Evolutionary conservation across 2,329 filamentous ascomycete species (phyloP).

Genomic region (Ophiostoma australiae): DNA sequence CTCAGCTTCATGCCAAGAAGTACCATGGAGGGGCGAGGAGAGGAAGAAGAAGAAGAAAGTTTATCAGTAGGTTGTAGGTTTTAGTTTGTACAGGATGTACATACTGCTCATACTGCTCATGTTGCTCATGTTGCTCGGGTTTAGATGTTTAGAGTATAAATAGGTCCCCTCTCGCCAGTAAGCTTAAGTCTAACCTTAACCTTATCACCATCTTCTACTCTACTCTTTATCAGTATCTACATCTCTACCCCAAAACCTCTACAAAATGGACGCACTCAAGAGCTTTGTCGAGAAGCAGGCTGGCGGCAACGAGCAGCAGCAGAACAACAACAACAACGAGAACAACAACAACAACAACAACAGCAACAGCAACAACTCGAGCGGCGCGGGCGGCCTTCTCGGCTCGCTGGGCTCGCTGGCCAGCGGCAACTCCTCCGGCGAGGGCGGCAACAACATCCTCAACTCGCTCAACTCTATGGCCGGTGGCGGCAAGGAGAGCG

Average conservation of each 20-base stretch:
- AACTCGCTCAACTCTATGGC: conserved; percentile 58
- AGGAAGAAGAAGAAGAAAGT: background rate
- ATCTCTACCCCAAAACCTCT: background rate
- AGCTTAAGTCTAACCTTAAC: background rate
- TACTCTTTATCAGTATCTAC: background rate
- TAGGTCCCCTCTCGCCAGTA: background rate
- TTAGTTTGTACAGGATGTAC: no score
- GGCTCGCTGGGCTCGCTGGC: conserved; percentile 59
- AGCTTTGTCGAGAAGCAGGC: conserved; percentile 39
- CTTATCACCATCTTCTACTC: background rate
- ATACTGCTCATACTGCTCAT: background rate
- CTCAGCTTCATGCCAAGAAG: conserved; percentile 8
- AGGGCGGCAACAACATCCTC: conserved; percentile 67
- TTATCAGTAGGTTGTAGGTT: no score
- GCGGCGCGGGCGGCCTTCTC: conserved; percentile 33
- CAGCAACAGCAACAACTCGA: conserved; percentile 30
- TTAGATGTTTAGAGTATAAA: background rate
- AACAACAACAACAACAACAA: conserved; percentile 36
- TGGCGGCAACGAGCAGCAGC: conserved; percentile 27
- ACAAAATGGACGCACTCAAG: conserved; percentile 53
- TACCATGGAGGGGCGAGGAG: conserved; percentile 6
- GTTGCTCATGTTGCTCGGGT: no score
- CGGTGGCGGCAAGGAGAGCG: conserved; percentile 67
- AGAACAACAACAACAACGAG: conserved; percentile 10
- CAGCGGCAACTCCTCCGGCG: conserved; percentile 64